Evolutionary conservation across 208 protist genomes (phyloP), one percentile per base, ranked within the genome.

Genomic region (Wallacemonas collosoma): DNA sequence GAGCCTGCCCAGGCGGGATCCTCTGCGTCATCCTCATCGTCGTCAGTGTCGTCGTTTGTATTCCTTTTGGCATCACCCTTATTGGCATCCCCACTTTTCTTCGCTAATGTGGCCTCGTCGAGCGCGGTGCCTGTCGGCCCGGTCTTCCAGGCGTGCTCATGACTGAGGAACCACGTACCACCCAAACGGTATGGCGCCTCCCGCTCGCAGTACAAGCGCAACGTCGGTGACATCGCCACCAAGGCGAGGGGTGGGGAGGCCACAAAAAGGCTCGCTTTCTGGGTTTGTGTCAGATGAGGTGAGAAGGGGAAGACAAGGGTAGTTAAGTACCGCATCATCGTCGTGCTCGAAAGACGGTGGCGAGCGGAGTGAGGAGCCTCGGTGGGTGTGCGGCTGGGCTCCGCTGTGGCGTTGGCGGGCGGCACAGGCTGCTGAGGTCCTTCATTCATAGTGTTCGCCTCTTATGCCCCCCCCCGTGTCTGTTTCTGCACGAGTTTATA

Each of bases 121-220:
- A 26, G 26, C 26, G 26, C 26, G 26, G 26, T 26, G 26, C 26
- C 26, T 26, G 26, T 17, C 14, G 17, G 5, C 53, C 26, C 53
- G 17, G 14, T 6, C 43, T 65, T 6, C 60, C 36, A 65, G 41
- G 60, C 26, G 43, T 65, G 60, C 38, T 45, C 60, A 17, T 65
- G 60, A 17, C 60, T 65, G n/a, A 65, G 17, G 60, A 44, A 65
- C 60, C 60, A 65, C 41, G 60, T 41, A n/a, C 60, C 60, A 51
- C 60, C 60, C 36, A 65, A 35, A 2, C 60, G 60, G 26, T 65
- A 65, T 8, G 60, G 60, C 43, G 17, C 17, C n/a, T 65, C 60
- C 15, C 40, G 60, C 60, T 65, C 60, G 60, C 60, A 65, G 41
- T 51, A 65, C 60, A 65, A 36, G 4, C 60, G 60, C 38, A 65